A percentile compares a stretch with the other conserved stretches of the same genome.
Evolutionary conservation across 768 basidiomycete species (phyloP).

Genomic region (Boletus rubroflammeus): DNA sequence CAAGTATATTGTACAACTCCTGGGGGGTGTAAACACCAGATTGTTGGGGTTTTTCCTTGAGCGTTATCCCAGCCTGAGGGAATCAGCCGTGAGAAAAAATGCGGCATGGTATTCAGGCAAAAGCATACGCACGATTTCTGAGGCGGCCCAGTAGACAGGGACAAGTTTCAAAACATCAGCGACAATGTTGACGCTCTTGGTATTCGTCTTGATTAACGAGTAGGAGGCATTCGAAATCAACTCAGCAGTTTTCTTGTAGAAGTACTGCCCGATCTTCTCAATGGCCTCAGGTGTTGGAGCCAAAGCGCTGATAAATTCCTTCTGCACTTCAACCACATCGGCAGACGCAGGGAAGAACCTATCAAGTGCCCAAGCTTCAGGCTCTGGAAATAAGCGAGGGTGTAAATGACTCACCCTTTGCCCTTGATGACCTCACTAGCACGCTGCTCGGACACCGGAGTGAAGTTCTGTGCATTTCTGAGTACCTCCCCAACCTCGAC

Average conservation of each 20-base stretch:
- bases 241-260: constrained; percentile 60
- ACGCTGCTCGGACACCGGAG: constrained; percentile 45
- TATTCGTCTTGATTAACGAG: constrained; percentile 51
- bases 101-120: not conserved
- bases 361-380: not conserved
- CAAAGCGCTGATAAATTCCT: constrained; percentile 50
- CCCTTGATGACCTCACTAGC: constrained; percentile 54
- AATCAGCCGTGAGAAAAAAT: not conserved
- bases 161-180: constrained; percentile 62
- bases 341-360: constrained; percentile 66
- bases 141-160: constrained; percentile 67
- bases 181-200: constrained; percentile 59
- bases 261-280: constrained; percentile 54
- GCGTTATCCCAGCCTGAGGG: constrained; percentile 62
- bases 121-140: constrained; percentile 53
- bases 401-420: constrained; percentile 45
- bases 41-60: constrained; percentile 53
- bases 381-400: not conserved
- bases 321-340: constrained; percentile 35
- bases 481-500: constrained; percentile 52
- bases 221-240: constrained; percentile 54
- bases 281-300: constrained; percentile 44
- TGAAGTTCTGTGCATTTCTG: constrained; percentile 43
- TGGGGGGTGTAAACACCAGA: constrained; percentile 60
- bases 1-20: constrained; percentile 60